phyloP scores from a whole-genome alignment of 2,329 filamentous ascomycete species.

The Trichophyton mentagrophytes region DNA sequence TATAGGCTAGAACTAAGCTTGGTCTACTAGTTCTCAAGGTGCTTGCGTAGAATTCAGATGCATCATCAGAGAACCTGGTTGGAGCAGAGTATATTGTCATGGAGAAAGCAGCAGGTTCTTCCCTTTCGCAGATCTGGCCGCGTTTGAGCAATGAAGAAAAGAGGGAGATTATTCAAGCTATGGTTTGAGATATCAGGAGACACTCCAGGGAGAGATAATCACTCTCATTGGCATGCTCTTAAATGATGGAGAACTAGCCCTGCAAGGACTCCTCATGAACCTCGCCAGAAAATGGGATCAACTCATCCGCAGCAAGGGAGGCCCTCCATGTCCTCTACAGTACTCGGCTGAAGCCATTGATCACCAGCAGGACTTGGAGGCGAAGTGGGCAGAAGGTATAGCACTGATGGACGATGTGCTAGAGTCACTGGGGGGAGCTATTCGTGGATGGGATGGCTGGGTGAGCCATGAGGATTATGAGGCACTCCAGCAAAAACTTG shows the following conservation, averaged over 20 bases:
- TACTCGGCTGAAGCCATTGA: slow-evolving; percentile 3
- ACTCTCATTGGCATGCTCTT: background rate
- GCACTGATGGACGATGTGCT: slow-evolving; percentile 6
- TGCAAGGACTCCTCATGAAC: background rate
- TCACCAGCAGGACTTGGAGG: slow-evolving; percentile 2
- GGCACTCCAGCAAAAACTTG: slow-evolving; percentile 5
- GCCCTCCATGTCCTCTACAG: background rate
- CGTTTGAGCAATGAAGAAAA: slow-evolving; percentile 3
- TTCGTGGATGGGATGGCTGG: slow-evolving; percentile 5
- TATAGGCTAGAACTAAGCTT: slow-evolving; percentile 18
- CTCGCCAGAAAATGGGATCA: background rate
- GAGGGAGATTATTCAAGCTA: background rate
- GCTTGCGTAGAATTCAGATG: slow-evolving; percentile 10
- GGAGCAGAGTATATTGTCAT: slow-evolving; percentile 16
- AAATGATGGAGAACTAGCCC: background rate
- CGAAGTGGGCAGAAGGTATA: slow-evolving; percentile 9
- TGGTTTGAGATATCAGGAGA: background rate
- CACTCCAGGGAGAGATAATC: background rate
- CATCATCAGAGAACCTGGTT: slow-evolving; percentile 12
- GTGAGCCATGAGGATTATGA: slow-evolving; percentile 6
- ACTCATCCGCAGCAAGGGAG: background rate
- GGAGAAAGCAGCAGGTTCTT: slow-evolving; percentile 17
- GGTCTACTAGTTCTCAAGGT: slow-evolving; percentile 6
- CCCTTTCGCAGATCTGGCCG: slow-evolving; percentile 4
- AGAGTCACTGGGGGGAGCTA: background rate